A percentile compares a stretch with the other conserved stretches of the same genome.
These are phyloP conservation scores for Gossypium davidsonii DNA, from an alignment of 441 rosid genomes.

Conservation along the genomic window DNA sequence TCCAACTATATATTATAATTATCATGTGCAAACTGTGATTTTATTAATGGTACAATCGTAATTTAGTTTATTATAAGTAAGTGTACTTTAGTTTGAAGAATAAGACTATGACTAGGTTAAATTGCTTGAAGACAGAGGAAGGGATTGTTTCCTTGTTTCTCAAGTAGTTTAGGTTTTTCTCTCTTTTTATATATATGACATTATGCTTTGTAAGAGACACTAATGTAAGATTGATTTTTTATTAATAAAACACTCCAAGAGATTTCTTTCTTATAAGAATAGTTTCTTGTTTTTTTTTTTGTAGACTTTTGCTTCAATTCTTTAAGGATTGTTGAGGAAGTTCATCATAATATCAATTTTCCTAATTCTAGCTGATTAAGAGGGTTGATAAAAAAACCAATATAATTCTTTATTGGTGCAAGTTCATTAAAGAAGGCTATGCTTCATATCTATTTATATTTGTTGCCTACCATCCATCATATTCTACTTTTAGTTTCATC, in stretches of 20 bases:
- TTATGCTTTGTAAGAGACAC: not conserved
- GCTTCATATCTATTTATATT: not conserved
- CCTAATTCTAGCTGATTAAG: not conserved
- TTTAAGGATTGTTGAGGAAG: not conserved
- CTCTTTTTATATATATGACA: not conserved
- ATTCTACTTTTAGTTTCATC: not conserved
- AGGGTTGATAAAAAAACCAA: not conserved
- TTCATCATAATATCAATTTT: not conserved
- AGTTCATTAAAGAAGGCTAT: not conserved
- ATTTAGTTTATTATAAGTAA: no score
- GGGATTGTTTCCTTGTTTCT: not conserved
- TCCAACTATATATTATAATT: no score
- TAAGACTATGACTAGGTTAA: not conserved
- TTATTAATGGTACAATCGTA: not conserved
- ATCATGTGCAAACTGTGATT: not conserved
- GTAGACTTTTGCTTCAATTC: not conserved
- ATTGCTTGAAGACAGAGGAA: not conserved
- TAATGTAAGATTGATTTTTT: not conserved
- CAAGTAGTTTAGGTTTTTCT: not conserved
- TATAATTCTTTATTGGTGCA: no score
- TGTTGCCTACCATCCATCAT: not conserved
- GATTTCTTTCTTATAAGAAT: no score
- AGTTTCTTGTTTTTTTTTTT: no score
- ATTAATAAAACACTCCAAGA: not conserved
- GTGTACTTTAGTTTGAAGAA: not conserved